These are phyloP conservation scores for Haplosporangium gracile DNA, from an alignment of 192 early-diverging fungal genomes.

Conservation along the genomic window DNA sequence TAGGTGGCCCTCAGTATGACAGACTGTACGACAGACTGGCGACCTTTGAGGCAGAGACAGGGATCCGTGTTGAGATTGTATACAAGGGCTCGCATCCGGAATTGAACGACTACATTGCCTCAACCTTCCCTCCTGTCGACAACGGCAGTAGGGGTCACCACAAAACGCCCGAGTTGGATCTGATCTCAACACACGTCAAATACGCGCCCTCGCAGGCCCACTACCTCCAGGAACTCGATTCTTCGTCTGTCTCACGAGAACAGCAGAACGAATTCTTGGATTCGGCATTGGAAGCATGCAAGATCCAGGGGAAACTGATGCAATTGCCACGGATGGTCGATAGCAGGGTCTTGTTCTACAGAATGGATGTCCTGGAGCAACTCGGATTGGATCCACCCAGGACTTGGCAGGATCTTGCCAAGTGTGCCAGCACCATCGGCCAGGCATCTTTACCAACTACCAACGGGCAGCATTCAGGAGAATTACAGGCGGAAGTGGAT, in stretches of 20 bases:
- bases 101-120: conserved; percentile 28
- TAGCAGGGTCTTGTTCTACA: conserved; percentile 36
- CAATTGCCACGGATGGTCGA: conserved; percentile 51
- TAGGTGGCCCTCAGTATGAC: conserved; percentile 43
- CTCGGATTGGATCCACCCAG: conserved; percentile 3
- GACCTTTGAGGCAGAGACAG: conserved; percentile 31
- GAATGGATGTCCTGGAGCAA: conserved; percentile 24
- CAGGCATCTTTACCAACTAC: background rate
- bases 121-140: conserved; percentile 6
- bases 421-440: background rate
- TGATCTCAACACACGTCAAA: conserved; percentile 42
- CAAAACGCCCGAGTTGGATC: conserved; percentile 13
- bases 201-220: conserved; percentile 45
- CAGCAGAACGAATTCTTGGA: conserved; percentile 17
- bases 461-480: too few relatives aligned
- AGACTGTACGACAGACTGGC: conserved; percentile 28
- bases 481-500: background rate
- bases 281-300: conserved; percentile 33
- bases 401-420: conserved; percentile 33
- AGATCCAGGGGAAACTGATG: conserved; percentile 27
- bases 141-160: background rate
- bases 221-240: conserved; percentile 29
- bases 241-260: conserved; percentile 2
- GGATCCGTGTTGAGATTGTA: conserved; percentile 30
- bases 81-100: conserved; percentile 37